Conservation (phyloP, 768 basidiomycete species). For the Termitomyces heimii region DNA sequence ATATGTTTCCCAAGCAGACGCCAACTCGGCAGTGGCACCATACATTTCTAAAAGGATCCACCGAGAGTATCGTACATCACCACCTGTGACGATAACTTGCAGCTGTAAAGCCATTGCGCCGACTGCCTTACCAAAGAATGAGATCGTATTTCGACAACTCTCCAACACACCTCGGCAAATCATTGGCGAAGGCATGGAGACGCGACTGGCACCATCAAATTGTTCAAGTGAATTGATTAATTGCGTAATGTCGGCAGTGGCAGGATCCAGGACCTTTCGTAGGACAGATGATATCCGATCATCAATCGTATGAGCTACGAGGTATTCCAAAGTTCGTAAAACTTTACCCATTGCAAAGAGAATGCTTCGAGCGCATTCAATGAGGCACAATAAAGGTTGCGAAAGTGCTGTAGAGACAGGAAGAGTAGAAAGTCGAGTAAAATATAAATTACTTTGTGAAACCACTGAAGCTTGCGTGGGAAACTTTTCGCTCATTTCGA, state of each 20-base stretch:
- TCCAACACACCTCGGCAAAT: conserved; percentile 78
- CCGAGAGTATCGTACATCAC: conserved; percentile 84
- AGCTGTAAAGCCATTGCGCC: conserved; percentile 78
- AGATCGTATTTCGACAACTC: conserved; percentile 78
- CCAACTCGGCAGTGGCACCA: conserved; percentile 85
- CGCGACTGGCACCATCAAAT: conserved; percentile 79
- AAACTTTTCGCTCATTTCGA: conserved; percentile 19
- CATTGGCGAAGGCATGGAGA: conserved; percentile 57
- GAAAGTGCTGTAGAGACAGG: conserved; percentile 69
- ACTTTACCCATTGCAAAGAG: conserved; percentile 91
- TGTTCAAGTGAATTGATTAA: conserved; percentile 87
- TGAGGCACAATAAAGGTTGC: conserved; percentile 55
- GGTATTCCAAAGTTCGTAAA: conserved; percentile 84
- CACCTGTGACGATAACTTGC: conserved; percentile 62
- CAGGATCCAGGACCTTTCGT: conserved; percentile 80
- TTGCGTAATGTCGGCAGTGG: conserved; percentile 72
- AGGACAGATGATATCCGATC: conserved; percentile 79
- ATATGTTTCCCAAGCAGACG: conserved; percentile 78
- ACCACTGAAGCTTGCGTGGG: conserved; percentile 50
- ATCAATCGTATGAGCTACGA: conserved; percentile 75
- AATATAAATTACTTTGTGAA: conserved; percentile 86
- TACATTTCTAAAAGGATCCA: conserved; percentile 85
- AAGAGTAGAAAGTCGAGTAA: conserved; percentile 82
- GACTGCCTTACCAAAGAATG: conserved; percentile 83
- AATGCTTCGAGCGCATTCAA: conserved; percentile 89